These are phyloP conservation scores for Penicillium cataractarum DNA, from an alignment of 495 filamentous ascomycete species.

Conservation along the genomic window DNA sequence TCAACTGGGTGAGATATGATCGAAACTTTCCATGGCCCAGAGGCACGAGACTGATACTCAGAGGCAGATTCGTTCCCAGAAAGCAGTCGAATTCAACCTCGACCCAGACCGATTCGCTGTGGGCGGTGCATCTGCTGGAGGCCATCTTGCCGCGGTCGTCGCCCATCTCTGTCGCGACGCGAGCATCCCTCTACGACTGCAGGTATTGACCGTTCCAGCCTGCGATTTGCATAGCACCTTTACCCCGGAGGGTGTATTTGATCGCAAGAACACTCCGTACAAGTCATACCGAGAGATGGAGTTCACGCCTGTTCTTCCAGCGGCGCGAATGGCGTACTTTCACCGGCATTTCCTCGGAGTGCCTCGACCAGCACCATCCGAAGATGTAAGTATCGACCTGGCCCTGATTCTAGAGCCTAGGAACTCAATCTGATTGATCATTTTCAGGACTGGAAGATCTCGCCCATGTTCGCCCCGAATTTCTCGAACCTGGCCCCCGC, in stretches of 20 bases:
- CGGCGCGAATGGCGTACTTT: slow-evolving; percentile 45
- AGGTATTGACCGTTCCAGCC: slow-evolving; percentile 41
- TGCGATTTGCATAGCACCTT: slow-evolving; percentile 42
- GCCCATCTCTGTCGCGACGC: slow-evolving; percentile 42
- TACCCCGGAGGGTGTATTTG: slow-evolving; percentile 39
- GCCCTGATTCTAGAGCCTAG: not conserved
- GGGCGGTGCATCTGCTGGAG: slow-evolving; percentile 44
- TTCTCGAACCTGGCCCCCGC: slow-evolving; percentile 47
- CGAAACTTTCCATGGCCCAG: not conserved
- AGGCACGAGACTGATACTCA: not conserved
- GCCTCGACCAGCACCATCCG: slow-evolving; percentile 35
- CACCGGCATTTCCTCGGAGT: slow-evolving; percentile 43
- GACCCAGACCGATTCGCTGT: slow-evolving; percentile 36
- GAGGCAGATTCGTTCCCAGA: slow-evolving; percentile 36
- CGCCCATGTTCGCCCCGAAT: slow-evolving; percentile 38
- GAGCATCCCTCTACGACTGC: slow-evolving; percentile 37
- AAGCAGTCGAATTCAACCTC: slow-evolving; percentile 38
- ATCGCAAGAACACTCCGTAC: slow-evolving; percentile 40
- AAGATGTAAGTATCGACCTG: slow-evolving; percentile 29
- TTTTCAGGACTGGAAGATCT: slow-evolving; percentile 43
- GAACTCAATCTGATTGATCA: not conserved
- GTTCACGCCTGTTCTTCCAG: slow-evolving; percentile 37
- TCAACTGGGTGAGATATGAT: slow-evolving; percentile 39
- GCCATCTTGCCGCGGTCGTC: slow-evolving; percentile 43
- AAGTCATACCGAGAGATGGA: slow-evolving; percentile 48